Base-by-base conservation (phyloP, 495 filamentous ascomycete species). In the Penicillium tannophilum region DNA sequence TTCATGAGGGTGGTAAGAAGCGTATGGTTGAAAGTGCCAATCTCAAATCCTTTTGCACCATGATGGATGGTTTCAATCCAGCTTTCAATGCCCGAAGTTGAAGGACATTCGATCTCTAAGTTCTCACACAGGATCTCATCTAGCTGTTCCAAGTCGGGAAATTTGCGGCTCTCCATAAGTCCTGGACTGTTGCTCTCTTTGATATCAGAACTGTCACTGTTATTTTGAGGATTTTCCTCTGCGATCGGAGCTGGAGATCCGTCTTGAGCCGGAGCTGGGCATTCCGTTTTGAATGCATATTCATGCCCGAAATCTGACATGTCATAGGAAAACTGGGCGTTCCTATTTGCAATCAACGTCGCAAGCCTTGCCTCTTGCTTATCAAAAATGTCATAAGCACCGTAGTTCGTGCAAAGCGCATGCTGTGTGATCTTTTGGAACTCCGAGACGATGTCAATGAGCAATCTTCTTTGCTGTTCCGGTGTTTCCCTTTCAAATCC, bases 1-100 rank as follows among this genome's bases (percentile, higher is more conserved):
- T 76, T 79, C 67, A 85, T 82, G 3, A 80, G 67, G 9, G 60
- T 78, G 0, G 72, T 63, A 7, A 84, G 62, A 0, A 88, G 47
- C 0, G 68, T 52, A 4, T 61, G 42, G 30, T 77, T 72, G 61
- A 82, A 76, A 0, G 69, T 73, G 0, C 75, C 72, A 17, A 79
- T 54, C 24, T 77, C 72, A 48, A 79, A 76, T 0, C 75, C 76
- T 39, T 69, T 63, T 3, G 71, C 72, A 2, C 54, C 56, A 0
- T 46, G 58, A 52, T 78, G 72, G 8, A 66, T 31, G 10, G 64
- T 52, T 11, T 59, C 55, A 0, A 78, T 64, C 75, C 74, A 80
- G 3, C 42, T 1, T 17, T 65, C 42, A 23, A 80, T 76, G 19
- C 63, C 65, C 1, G 10, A 1, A 26, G 30, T 10, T 4, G 35